Evolutionary conservation across 192 early-diverging fungal species (phyloP).

Genomic region (Dissophora globulifera): DNA sequence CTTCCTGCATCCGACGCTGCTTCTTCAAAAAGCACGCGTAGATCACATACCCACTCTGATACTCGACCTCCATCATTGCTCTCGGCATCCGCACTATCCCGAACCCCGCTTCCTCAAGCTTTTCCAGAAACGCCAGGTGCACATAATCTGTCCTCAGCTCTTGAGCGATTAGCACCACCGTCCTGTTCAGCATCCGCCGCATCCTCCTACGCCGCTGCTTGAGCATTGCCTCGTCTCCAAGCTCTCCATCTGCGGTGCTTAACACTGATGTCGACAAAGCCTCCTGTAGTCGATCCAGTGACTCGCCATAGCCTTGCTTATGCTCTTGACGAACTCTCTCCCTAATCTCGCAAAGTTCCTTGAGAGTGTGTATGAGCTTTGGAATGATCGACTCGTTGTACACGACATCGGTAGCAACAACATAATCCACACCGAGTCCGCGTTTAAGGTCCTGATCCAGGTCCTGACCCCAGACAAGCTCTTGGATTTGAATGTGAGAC

Average conservation of each 20-base stretch:
- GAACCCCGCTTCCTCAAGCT: conserved; percentile 42
- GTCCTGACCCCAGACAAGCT: conserved; percentile 54
- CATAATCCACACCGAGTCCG: conserved; percentile 33
- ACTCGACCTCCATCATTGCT: conserved; percentile 43
- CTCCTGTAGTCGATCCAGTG: conserved; percentile 8
- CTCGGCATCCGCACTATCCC: conserved; percentile 40
- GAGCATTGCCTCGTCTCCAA: background rate
- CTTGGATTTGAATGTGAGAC: conserved; percentile 46
- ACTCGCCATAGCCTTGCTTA: conserved; percentile 15
- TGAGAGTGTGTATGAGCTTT: conserved; percentile 45
- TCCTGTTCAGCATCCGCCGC: conserved; percentile 17
- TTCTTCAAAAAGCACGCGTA: conserved; percentile 32
- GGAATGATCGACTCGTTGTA: conserved; percentile 56
- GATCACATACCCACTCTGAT: conserved; percentile 50
- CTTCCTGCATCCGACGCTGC: too few relatives aligned
- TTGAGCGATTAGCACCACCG: conserved; percentile 44
- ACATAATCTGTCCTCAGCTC: conserved; percentile 56
- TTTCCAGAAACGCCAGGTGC: conserved; percentile 52
- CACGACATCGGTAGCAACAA: conserved; percentile 57
- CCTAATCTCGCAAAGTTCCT: conserved; percentile 32
- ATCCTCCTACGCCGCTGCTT: conserved; percentile 1
- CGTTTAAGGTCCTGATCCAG: conserved; percentile 48
- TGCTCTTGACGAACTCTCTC: conserved; percentile 7
- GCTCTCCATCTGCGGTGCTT: background rate
- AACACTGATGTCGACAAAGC: background rate